Evolutionary conservation across 169 alveolate species (phyloP).

Genomic region (Babesia sp.): DNA sequence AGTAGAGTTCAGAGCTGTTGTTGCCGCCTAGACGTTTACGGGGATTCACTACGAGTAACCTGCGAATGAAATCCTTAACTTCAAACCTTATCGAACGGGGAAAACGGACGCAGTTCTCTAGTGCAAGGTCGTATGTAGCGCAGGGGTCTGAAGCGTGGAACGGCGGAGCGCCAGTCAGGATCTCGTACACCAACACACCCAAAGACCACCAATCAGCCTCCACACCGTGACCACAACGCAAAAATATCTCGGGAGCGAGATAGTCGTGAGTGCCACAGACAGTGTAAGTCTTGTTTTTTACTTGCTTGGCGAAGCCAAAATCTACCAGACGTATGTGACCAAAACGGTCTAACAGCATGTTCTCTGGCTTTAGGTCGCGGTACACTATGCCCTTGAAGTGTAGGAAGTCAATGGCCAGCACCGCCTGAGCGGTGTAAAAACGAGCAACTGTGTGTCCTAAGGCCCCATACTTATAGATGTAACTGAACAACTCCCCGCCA

Average conservation of each 20-base stretch:
- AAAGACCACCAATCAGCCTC: constrained; percentile 87
- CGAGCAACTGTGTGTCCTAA: constrained; percentile 61
- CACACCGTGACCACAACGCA: constrained; percentile 80
- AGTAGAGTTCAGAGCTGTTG: constrained; percentile 73
- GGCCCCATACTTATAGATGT: constrained; percentile 59
- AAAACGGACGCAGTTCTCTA: constrained; percentile 66
- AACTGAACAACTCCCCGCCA: constrained; percentile 82
- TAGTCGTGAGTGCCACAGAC: constrained; percentile 87
- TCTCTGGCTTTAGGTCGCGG: constrained; percentile 86
- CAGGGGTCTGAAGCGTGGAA: constrained; percentile 72
- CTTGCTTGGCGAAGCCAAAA: constrained; percentile 81
- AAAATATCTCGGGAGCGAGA: constrained; percentile 85
- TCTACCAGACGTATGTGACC: constrained; percentile 82
- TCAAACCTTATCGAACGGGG: constrained; percentile 57
- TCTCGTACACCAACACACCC: constrained; percentile 82
- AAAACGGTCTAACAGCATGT: constrained; percentile 74
- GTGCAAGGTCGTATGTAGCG: constrained; percentile 72
- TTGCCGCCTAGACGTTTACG: constrained; percentile 79
- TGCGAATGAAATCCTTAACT: constrained; percentile 77
- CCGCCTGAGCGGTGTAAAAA: constrained; percentile 76
- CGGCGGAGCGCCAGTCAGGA: constrained; percentile 87
- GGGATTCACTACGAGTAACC: constrained; percentile 83
- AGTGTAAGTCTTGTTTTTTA: constrained; percentile 69
- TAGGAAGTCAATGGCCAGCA: constrained; percentile 79
- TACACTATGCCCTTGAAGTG: constrained; percentile 77